Percentiles rank a stretch among this genome's conserved stretches.
Evolutionary conservation across 2,329 filamentous ascomycete species (phyloP).

Genomic region (Colletotrichum viniferum): DNA sequence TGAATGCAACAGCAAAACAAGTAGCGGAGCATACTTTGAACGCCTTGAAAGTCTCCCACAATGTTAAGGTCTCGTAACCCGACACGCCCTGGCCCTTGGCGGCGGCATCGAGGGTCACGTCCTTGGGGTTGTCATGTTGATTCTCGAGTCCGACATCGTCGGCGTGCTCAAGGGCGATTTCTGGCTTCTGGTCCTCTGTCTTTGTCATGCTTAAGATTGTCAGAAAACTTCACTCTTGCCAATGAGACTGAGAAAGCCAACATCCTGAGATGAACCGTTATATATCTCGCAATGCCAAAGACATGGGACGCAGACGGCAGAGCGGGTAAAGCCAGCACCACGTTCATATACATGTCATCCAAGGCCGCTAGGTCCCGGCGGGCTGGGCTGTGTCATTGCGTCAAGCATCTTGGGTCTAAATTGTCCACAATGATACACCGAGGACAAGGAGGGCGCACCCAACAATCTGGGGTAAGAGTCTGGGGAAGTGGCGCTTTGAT

Average conservation of each 20-base stretch:
- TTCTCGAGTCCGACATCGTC: neutral
- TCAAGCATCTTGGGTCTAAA: neutral
- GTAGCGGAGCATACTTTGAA: slow-evolving; percentile 29
- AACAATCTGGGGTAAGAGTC: neutral
- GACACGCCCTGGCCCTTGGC: slow-evolving; percentile 28
- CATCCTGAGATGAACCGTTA: neutral
- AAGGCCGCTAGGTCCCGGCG: neutral
- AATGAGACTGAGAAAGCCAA: too few relatives aligned
- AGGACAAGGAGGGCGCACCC: neutral
- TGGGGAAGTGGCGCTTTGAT: neutral
- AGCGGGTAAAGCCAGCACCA: neutral
- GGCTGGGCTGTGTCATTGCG: neutral
- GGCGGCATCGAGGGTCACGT: slow-evolving; percentile 23
- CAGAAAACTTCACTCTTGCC: neutral
- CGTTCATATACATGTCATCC: neutral
- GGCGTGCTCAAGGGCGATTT: neutral
- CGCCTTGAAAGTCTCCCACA: slow-evolving; percentile 29
- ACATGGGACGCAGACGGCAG: neutral
- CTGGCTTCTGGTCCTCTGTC: neutral
- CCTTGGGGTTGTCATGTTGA: neutral
- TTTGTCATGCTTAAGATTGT: neutral
- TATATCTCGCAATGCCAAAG: neutral
- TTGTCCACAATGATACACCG: neutral
- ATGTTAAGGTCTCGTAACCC: slow-evolving; percentile 29
- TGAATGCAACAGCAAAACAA: slow-evolving; percentile 31